Evolutionary conservation across 352 stramenopile species (phyloP).

Genomic region (Phytophthora pisi): DNA sequence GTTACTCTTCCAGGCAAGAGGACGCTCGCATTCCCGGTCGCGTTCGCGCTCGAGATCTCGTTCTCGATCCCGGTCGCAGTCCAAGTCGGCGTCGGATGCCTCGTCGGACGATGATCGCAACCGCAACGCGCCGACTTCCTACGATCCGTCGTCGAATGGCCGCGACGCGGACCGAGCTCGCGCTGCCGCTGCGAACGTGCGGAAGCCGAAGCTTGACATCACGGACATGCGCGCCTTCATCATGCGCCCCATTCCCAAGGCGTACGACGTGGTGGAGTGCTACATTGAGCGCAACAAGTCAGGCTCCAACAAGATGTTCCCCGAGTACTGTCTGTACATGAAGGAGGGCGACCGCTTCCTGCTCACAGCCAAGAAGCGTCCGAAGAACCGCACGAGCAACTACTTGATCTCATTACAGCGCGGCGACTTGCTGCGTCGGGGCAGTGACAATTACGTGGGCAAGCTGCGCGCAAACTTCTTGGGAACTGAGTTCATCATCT

Average conservation of each 20-base stretch:
- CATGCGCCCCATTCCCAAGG: conserved; percentile 83
- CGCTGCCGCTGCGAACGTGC: conserved; percentile 34
- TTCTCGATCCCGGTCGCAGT: conserved; percentile 57
- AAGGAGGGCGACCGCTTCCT: conserved; percentile 96
- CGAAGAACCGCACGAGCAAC: conserved; percentile 97
- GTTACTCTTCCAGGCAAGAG: conserved; percentile 35
- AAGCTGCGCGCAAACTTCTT: conserved; percentile 97
- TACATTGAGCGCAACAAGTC: conserved; percentile 94
- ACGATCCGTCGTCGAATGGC: conserved; percentile 46
- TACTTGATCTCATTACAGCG: conserved; percentile 95
- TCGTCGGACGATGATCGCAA: conserved; percentile 72
- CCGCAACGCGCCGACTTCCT: conserved; percentile 64
- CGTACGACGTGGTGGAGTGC: conserved; percentile 93
- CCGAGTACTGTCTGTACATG: conserved; percentile 92
- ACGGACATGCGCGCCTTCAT: conserved; percentile 82
- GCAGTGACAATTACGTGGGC: conserved; percentile 93
- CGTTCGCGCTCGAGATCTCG: conserved; percentile 53
- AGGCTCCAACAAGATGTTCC: conserved; percentile 94
- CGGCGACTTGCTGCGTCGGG: conserved; percentile 91
- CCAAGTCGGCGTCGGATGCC: conserved; percentile 64
- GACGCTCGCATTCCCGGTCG: conserved; percentile 48
- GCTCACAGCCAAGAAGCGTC: conserved; percentile 96
- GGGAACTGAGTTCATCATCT: conserved; percentile 97
- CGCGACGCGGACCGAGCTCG: conserved; percentile 36
- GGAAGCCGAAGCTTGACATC: conserved; percentile 86